Evolutionary conservation across 306 rosid species (phyloP), one percentile per base, ranked within the genome.

Genomic region (Gillenia trifoliata): DNA sequence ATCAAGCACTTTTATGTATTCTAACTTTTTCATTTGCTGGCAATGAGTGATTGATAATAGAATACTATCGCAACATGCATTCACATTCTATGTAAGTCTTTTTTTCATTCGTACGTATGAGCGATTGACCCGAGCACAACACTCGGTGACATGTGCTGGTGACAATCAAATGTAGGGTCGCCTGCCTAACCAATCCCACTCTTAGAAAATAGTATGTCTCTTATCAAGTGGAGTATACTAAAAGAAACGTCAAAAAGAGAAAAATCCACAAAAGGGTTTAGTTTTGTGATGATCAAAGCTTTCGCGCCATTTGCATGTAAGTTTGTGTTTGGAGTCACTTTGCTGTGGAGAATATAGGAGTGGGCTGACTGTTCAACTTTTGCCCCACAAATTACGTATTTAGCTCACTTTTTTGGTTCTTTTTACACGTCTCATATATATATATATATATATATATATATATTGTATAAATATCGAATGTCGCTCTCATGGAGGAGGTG

Each of bases 251-350:
- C n/a, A 28, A 34, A 49, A 20, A 52, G 52, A 30, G 26, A 65
- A 34, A n/a, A 50, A 4, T 16, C 3, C 12, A 0, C 22, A 40
- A 34, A 50, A 34, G 40, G 57, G 72, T 9, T 33, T 26, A 73
- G 59, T 17, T 6, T 26, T 62, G 22, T 41, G 68, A 17, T 66
- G 68, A 25, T 45, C 22, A 40, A 31, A 65, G 41, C 52, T 60
- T 56, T 75, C 65, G 66, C 61, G 63, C 78, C 73, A 60, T 66
- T 71, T 60, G 83, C 78, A 60, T 79, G 83, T 38, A 70, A 71
- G 71, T 71, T 70, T 30, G 80, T 59, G 75, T 71, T 82, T 78
- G 83, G 77, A 78, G 47, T 38, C 28, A 50, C 81, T 66, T 81
- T 60, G 47, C 2, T 3, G 19, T 54, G 76, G 36, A 68, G 76